Conservation (phyloP, 345 rosid species). For the Lepidium africanum region DNA sequence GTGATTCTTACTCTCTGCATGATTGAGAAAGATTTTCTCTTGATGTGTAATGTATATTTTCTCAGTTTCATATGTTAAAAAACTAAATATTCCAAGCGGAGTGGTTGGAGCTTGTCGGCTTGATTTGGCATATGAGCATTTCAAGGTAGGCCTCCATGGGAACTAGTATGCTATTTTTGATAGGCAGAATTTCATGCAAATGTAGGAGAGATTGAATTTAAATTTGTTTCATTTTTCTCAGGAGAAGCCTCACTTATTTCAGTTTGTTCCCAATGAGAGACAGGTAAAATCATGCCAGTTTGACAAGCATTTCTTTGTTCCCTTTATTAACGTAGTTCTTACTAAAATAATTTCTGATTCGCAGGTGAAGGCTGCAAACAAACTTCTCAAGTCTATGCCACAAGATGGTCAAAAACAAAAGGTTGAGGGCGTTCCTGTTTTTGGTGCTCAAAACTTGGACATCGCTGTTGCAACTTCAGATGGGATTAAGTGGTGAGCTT, state of each 20-base stretch:
- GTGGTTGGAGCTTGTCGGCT: slow-evolving; percentile 97
- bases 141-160: slow-evolving; percentile 58
- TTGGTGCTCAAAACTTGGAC: slow-evolving; percentile 85
- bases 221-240: slow-evolving; percentile 26
- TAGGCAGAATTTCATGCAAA: background rate
- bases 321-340: background rate
- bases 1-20: background rate
- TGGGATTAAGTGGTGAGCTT: slow-evolving; percentile 81
- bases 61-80: slow-evolving; percentile 75
- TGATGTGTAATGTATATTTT: slow-evolving; percentile 16
- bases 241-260: slow-evolving; percentile 89
- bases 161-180: background rate
- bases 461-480: slow-evolving; percentile 90
- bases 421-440: slow-evolving; percentile 90
- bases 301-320: background rate
- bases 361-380: slow-evolving; percentile 92
- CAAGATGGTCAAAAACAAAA: slow-evolving; percentile 42
- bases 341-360: background rate
- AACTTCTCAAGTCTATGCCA: slow-evolving; percentile 62
- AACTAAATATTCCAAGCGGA: slow-evolving; percentile 87
- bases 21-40: background rate
- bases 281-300: slow-evolving; percentile 41
- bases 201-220: background rate
- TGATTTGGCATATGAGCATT: slow-evolving; percentile 96
- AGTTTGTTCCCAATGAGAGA: slow-evolving; percentile 92